Evolutionary conservation across 768 basidiomycete species (phyloP), one percentile per base, ranked within the genome.

Genomic region (Hebeloma cylindrosporum): DNA sequence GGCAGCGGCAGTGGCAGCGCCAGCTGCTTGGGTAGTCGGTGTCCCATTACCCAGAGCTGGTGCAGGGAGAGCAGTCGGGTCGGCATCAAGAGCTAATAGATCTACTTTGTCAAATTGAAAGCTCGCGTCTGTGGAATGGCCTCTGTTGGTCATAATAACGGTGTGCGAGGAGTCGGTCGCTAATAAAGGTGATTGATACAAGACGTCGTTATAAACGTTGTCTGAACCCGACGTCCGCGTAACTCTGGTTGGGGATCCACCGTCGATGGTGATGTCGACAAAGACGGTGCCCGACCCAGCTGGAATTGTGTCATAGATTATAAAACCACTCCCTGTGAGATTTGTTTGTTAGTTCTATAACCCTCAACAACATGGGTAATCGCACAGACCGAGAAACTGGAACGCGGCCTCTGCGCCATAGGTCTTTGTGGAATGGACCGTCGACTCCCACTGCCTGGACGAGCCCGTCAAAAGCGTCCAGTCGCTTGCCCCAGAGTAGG

Each of bases 71-170:
- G n/a, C n/a, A n/a, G n/a, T 32, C 14, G 41, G 41, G n/a, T 32
- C 26, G n/a, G 31, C 21, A 21, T 43, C 41, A 13, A 17, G 11
- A 7, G 29, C 10, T 14, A 13, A 30, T 3, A 43, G 30, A 10
- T 17, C 10, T 17, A 31, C 29, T 18, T 33, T n/a, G 22, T 43
- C 41, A 16, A 43, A 43, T 31, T 23, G 28, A 11, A 43, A 23
- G 17, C 20, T 21, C 7, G 31, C 11, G 21, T 20, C 17, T n/a
- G n/a, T n/a, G n/a, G n/a, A n/a, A n/a, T n/a, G n/a, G 30, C 41
- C 41, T 21, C 17, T 31, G 21, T 43, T 43, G 7, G 41, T 33
- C n/a, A 43, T 31, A 43, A 43, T 22, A 31, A 43, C 41, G 10
- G 41, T 43, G 21, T 43, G 29, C n/a, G n/a, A n/a, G 6, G 21